A percentile compares a stretch with the other conserved stretches of the same genome.
These are phyloP conservation scores for Ambrosiella beaveri DNA, from an alignment of 2,329 filamentous ascomycete genomes.

Conservation along the genomic window DNA sequence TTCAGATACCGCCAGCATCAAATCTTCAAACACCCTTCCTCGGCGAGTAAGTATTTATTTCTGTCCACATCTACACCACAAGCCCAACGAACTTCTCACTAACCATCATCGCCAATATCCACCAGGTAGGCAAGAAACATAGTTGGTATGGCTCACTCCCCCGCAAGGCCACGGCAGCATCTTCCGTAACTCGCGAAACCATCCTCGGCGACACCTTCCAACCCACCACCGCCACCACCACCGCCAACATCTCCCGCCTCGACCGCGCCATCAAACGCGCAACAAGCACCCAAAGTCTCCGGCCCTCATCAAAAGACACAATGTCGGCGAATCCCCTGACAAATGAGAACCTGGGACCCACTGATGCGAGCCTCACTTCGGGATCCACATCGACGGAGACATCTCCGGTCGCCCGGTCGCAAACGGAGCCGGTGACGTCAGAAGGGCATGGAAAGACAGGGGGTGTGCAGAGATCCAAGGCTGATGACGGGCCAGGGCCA, in stretches of 20 bases:
- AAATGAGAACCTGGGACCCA: no score
- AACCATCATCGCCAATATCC: neutral
- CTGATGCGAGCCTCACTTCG: no score
- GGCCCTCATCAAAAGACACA: no score
- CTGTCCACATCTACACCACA: neutral
- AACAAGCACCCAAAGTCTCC: constrained; percentile 18
- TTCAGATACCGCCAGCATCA: neutral
- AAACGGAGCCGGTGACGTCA: no score
- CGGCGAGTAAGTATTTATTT: constrained; percentile 3
- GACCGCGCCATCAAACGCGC: constrained; percentile 20
- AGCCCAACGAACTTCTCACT: neutral
- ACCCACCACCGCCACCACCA: constrained; percentile 25
- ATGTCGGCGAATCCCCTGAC: no score
- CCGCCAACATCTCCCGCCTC: constrained; percentile 34
- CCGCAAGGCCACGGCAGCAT: constrained; percentile 41
- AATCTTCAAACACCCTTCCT: neutral
- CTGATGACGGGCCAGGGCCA: no score
- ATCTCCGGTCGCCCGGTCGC: no score
- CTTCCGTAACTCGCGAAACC: constrained; percentile 41
- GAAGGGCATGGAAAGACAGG: no score
- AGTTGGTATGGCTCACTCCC: constrained; percentile 51
- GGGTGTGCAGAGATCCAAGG: no score
- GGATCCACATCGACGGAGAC: no score
- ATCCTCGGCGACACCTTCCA: constrained; percentile 39
- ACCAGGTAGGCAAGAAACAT: constrained; percentile 32